A percentile compares a stretch with the other conserved stretches of the same genome.
Conservation (phyloP, 2,329 filamentous ascomycete species). For the Talaromyces marneffei region DNA sequence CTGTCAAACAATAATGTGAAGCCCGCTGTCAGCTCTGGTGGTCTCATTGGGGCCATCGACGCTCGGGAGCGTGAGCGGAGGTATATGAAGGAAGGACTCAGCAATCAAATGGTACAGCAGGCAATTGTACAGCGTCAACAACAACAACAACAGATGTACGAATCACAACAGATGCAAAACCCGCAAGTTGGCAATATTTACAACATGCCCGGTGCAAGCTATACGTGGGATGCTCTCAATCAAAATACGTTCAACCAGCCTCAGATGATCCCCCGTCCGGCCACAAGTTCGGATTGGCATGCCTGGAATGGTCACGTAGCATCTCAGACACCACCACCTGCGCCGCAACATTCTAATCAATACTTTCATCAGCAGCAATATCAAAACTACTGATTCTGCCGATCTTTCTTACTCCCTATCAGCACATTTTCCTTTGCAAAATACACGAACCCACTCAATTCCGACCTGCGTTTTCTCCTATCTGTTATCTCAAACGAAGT, state of each 20-base stretch:
- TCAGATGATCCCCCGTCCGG: neutral
- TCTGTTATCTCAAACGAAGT: neutral
- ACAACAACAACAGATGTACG: slow-evolving; percentile 51
- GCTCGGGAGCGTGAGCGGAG: slow-evolving; percentile 71
- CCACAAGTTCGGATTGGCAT: slow-evolving; percentile 24
- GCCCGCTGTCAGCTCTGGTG: slow-evolving; percentile 45
- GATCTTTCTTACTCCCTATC: neutral
- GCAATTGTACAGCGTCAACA: slow-evolving; percentile 66
- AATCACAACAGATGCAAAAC: slow-evolving; percentile 29
- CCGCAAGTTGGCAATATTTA: slow-evolving; percentile 27
- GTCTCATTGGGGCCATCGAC: slow-evolving; percentile 73
- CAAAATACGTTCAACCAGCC: slow-evolving; percentile 18
- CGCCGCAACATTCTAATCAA: slow-evolving; percentile 26
- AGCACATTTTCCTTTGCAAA: neutral
- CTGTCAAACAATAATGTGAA: slow-evolving; percentile 53
- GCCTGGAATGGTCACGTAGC: slow-evolving; percentile 23
- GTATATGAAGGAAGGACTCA: slow-evolving; percentile 62
- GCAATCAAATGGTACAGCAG: slow-evolving; percentile 65
- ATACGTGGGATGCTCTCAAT: slow-evolving; percentile 34
- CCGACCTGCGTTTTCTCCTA: neutral
- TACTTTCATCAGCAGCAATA: slow-evolving; percentile 16
- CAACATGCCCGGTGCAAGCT: slow-evolving; percentile 31
- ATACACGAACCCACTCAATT: neutral
- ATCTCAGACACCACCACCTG: slow-evolving; percentile 23
- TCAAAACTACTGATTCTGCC: neutral